Evolutionary conservation across 306 rosid genomes (phyloP), one percentile per base, ranked within the genome.

Genomic region (Prosopis cineraria): DNA sequence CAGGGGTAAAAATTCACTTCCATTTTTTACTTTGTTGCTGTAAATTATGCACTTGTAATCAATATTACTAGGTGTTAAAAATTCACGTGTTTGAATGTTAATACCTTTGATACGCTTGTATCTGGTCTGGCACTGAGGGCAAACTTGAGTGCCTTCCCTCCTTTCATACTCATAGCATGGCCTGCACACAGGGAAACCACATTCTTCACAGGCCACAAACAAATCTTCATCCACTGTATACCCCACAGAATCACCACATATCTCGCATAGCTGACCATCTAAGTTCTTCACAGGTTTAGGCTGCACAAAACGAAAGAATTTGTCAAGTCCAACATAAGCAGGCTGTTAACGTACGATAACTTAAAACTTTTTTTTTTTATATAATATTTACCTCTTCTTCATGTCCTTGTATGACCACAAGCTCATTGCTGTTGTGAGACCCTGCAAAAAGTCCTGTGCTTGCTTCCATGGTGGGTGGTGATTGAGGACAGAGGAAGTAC

Each of bases 81-180:
- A 25, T 66, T 36, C 17, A 69, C 39, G 11, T 37, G 29, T 22
- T 76, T 27, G 20, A 20, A 67, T 67, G 41, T 41, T 40, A 4
- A 52, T 81, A 92, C 97, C 98, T 86, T 93, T 95, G 86, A 95
- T 96, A 47, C 99, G 93, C 86, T 91, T 95, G 88, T 83, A 95
- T 87, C 97, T 79, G 67, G 99, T 95, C 72, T 88, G 96, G 81
- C 99, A 95, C 77, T 95, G 99, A 55, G 99, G 99, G 64, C 99
- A 95, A 77, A 80, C 82, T 75, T 95, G 99, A 77, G 89, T 86
- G 58, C 99, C 99, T 88, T 95, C 99, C 80, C 96, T 86, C 40
- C 99, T 83, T 85, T 95, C 99, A 72, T 95, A 95, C 90, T 95
- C 99, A 78, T 95, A 95, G 76, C 99, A 95, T 25, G 98, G 97